These are phyloP conservation scores for Beauveria asiatica DNA, from an alignment of 2,329 filamentous ascomycete species.

Conservation along the genomic window DNA sequence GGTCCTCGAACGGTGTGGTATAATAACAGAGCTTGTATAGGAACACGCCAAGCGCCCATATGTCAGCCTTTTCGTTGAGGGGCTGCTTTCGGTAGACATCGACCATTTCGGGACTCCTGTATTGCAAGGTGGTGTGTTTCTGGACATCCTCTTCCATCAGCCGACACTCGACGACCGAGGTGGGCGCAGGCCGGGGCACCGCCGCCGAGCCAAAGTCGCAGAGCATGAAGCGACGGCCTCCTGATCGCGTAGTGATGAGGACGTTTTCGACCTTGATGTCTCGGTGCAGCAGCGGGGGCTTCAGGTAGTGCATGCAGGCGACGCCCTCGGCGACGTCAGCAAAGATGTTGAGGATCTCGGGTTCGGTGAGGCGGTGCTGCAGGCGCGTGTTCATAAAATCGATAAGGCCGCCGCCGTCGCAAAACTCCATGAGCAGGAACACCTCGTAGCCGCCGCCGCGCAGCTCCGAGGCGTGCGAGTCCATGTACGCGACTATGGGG, in stretches of 20 bases:
- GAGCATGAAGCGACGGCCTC: constrained; percentile 77
- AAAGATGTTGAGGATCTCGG: constrained; percentile 96
- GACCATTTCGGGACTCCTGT: constrained; percentile 96
- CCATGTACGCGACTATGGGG: constrained; percentile 95
- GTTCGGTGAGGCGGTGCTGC: constrained; percentile 93
- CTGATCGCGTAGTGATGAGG: constrained; percentile 64
- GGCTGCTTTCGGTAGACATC: constrained; percentile 95
- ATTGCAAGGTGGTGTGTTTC: constrained; percentile 93
- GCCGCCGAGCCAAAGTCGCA: constrained; percentile 97
- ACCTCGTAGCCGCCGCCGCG: constrained; percentile 93
- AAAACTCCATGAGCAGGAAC: constrained; percentile 97
- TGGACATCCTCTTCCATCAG: constrained; percentile 95
- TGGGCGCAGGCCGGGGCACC: constrained; percentile 72
- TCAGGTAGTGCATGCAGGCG: constrained; percentile 98
- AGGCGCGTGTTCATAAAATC: constrained; percentile 99
- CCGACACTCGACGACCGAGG: constrained; percentile 78
- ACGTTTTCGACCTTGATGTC: constrained; percentile 98
- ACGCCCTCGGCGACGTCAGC: constrained; percentile 92
- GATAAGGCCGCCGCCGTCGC: constrained; percentile 87
- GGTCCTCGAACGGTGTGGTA: constrained; percentile 96
- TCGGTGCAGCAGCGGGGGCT: constrained; percentile 82
- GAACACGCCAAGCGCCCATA: constrained; percentile 92
- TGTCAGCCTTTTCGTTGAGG: constrained; percentile 97
- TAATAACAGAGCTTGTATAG: constrained; percentile 99
- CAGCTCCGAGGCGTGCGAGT: constrained; percentile 93